Percentiles rank a stretch among this genome's conserved stretches.
These are phyloP conservation scores for Starmerella vaccinii DNA, from an alignment of 805 yeast species.

Conservation along the genomic window DNA sequence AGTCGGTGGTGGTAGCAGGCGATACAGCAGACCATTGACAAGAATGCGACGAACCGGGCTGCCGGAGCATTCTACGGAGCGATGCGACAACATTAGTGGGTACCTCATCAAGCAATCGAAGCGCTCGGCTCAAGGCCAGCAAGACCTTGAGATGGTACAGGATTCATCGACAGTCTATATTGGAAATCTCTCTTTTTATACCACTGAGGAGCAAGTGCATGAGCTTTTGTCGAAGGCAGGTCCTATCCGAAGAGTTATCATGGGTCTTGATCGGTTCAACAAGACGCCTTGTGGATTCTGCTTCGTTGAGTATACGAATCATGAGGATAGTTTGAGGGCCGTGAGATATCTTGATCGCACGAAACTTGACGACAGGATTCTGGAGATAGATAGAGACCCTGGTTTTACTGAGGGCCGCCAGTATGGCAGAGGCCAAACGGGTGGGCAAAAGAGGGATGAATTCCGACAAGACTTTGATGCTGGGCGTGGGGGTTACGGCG, in stretches of 20 bases:
- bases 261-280: slow-evolving; percentile 89
- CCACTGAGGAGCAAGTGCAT: slow-evolving; percentile 89
- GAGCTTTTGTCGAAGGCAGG: slow-evolving; percentile 76
- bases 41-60: slow-evolving; percentile 14
- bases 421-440: slow-evolving; percentile 83
- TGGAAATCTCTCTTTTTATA: slow-evolving; percentile 79
- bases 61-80: slow-evolving; percentile 30
- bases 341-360: slow-evolving; percentile 75
- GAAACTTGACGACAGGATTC: slow-evolving; percentile 67
- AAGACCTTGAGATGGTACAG: slow-evolving; percentile 56
- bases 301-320: slow-evolving; percentile 66
- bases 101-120: slow-evolving; percentile 32
- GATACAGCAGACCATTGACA: not conserved
- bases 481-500: slow-evolving; percentile 38
- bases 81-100: slow-evolving; percentile 31
- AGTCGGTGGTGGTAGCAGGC: not conserved
- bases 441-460: slow-evolving; percentile 85
- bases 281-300: slow-evolving; percentile 96
- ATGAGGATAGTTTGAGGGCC: slow-evolving; percentile 67
- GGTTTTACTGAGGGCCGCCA: slow-evolving; percentile 95
- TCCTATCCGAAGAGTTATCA: slow-evolving; percentile 62
- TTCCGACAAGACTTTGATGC: slow-evolving; percentile 37
- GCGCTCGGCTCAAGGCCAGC: slow-evolving; percentile 31
- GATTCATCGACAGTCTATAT: slow-evolving; percentile 73
- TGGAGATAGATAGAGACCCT: slow-evolving; percentile 87